Conservation (phyloP, 2,329 filamentous ascomycete genomes). For the Amesomyces nigricolor region DNA sequence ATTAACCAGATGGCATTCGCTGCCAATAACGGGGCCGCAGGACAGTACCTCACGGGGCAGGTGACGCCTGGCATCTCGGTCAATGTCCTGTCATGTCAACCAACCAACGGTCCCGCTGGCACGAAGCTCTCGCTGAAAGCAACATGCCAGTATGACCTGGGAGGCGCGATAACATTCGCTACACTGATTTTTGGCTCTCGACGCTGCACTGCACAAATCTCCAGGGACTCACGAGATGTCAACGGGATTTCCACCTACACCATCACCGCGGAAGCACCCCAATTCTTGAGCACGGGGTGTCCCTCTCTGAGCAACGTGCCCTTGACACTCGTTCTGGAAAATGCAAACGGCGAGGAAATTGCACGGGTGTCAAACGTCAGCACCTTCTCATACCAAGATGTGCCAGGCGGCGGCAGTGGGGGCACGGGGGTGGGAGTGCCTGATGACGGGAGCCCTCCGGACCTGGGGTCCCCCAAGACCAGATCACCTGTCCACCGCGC, state of each 20-base stretch:
- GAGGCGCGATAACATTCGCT: constrained; percentile 43
- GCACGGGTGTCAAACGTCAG: constrained; percentile 43
- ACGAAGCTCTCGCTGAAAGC: constrained; percentile 70
- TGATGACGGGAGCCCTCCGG: constrained; percentile 34
- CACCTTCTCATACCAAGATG: constrained; percentile 40
- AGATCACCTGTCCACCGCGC: constrained; percentile 40
- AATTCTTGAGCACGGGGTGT: constrained; percentile 47
- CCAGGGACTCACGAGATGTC: constrained; percentile 52
- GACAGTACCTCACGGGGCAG: constrained; percentile 60
- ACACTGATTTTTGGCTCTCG: constrained; percentile 74
- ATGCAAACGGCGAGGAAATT: constrained; percentile 47
- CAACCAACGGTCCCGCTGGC: constrained; percentile 61
- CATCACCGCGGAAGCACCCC: constrained; percentile 67
- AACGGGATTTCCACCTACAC: constrained; percentile 62
- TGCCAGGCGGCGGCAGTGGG: constrained; percentile 22
- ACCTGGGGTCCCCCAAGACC: constrained; percentile 38
- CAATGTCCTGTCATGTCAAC: constrained; percentile 60
- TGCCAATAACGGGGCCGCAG: constrained; percentile 54
- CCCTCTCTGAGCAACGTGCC: constrained; percentile 45
- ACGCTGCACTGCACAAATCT: constrained; percentile 61
- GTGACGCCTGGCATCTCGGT: constrained; percentile 51
- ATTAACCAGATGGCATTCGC: constrained; percentile 53
- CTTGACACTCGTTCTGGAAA: constrained; percentile 49
- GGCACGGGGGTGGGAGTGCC: constrained; percentile 27
- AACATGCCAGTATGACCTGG: constrained; percentile 67